A percentile compares a stretch with the other conserved stretches of the same genome.
These are phyloP conservation scores for Cyclocybe cylindracea DNA, from an alignment of 768 basidiomycete species.

Conservation along the genomic window DNA sequence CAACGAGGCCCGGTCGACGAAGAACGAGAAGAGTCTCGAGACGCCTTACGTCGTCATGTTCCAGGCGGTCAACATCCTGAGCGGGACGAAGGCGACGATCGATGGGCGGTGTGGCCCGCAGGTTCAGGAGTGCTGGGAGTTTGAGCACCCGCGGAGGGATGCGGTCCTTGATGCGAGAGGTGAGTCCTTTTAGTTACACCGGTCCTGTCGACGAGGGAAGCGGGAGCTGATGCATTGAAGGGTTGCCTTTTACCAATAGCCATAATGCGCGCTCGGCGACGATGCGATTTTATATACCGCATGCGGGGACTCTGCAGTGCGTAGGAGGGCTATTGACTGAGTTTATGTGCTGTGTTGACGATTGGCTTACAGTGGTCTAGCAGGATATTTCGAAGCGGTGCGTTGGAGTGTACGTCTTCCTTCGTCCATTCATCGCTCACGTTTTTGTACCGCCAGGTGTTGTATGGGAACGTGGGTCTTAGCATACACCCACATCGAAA, in stretches of 20 bases:
- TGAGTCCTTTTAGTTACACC: slow-evolving; percentile 27
- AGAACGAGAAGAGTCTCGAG: slow-evolving; percentile 75
- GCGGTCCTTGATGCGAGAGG: slow-evolving; percentile 73
- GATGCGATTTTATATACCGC: slow-evolving; percentile 88
- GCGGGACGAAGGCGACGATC: slow-evolving; percentile 67
- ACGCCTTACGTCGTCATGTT: slow-evolving; percentile 99
- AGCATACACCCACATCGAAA: slow-evolving; percentile 93
- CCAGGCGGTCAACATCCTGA: slow-evolving; percentile 87
- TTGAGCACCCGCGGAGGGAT: slow-evolving; percentile 89
- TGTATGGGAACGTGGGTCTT: slow-evolving; percentile 88
- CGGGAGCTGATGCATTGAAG: slow-evolving; percentile 35
- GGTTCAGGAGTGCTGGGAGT: slow-evolving; percentile 97
- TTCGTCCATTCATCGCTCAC: neutral
- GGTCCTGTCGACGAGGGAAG: slow-evolving; percentile 1
- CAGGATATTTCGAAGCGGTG: slow-evolving; percentile 94
- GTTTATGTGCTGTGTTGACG: slow-evolving; percentile 1
- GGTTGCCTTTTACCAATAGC: slow-evolving; percentile 90
- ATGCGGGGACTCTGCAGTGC: slow-evolving; percentile 87
- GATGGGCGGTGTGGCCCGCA: slow-evolving; percentile 73
- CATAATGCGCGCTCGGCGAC: slow-evolving; percentile 91
- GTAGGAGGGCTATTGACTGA: slow-evolving; percentile 14
- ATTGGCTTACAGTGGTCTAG: slow-evolving; percentile 62
- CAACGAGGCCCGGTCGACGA: slow-evolving; percentile 72
- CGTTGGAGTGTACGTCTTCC: slow-evolving; percentile 4
- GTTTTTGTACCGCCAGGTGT: slow-evolving; percentile 34